Evolutionary conservation across 495 filamentous ascomycete genomes (phyloP), one percentile per base, ranked within the genome.

Genomic region (Daldinia bambusicola): DNA sequence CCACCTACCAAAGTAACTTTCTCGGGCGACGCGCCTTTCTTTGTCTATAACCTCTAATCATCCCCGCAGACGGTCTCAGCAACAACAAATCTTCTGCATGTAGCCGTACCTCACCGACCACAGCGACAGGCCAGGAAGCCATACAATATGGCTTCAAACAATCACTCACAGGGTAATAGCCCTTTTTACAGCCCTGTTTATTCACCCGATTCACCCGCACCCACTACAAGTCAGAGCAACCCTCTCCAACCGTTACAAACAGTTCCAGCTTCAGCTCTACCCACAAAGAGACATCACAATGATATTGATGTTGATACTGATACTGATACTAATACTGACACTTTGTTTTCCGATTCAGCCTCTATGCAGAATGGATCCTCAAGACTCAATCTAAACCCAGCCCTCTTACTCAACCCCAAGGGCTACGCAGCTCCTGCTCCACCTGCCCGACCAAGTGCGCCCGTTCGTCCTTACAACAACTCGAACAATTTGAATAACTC

Each of bases 401-500:
- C 78, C 12, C 66, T 69, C 20, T 66, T 84, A 1, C 74, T 84
- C 26, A 80, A 82, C 50, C 82, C 82, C 34, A 78, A 76, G 34
- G 74, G 74, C 45, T 66, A 67, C 55, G 56, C 55, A 8, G 37
- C 71, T 30, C n/a, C 68, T 6, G 18, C 64, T 22, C 50, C 50
- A 9, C 38, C 70, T 14, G 48, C 52, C 32, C 60, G 61, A 31
- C 71, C 67, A 22, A 70, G 59, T 55, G 40, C 55, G 16, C 4
- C 60, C 18, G 53, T 10, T 56, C 40, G 20, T 6, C 50, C 67
- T 56, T 67, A 66, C 55, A 66, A 63, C 31, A 51, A 37, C 31
- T 61, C 74, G 16, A 66, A 61, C 22, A 51, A 31, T 36, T 61
- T 74, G 14, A 71, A 50, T 37, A 64, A 52, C 48, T 50, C 69